Evolutionary conservation across 2,329 filamentous ascomycete genomes (phyloP).

Genomic region (Cordyceps cateniannulata): DNA sequence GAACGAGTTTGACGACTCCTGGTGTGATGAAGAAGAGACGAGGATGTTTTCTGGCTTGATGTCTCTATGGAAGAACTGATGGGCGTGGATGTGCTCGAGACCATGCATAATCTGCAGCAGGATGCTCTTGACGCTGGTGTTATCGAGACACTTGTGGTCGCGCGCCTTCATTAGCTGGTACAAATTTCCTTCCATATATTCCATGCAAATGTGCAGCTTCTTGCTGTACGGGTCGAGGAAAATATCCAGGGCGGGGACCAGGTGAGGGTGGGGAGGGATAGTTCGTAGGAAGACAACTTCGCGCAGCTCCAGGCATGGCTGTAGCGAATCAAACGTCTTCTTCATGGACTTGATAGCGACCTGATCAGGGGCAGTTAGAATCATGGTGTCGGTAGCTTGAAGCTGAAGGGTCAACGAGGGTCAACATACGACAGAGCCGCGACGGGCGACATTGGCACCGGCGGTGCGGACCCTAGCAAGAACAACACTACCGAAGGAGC

Average conservation of each 20-base stretch:
- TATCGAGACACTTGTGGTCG: slow-evolving; percentile 90
- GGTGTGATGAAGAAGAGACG: slow-evolving; percentile 81
- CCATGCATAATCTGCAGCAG: slow-evolving; percentile 95
- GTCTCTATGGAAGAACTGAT: slow-evolving; percentile 97
- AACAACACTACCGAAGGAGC: slow-evolving; percentile 94
- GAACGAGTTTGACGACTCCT: slow-evolving; percentile 78
- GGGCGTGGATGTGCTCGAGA: slow-evolving; percentile 92
- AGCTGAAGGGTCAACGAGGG: slow-evolving; percentile 11
- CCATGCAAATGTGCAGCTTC: slow-evolving; percentile 97
- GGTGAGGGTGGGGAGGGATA: slow-evolving; percentile 77
- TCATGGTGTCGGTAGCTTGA: not conserved
- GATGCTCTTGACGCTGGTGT: slow-evolving; percentile 91
- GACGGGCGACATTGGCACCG: slow-evolving; percentile 78
- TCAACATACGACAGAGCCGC: slow-evolving; percentile 79
- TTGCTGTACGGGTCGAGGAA: slow-evolving; percentile 94
- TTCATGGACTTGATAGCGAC: slow-evolving; percentile 99
- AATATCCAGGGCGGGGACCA: slow-evolving; percentile 96
- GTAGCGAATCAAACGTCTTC: slow-evolving; percentile 93
- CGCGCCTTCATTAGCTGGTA: slow-evolving; percentile 99
- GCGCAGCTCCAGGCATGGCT: slow-evolving; percentile 83
- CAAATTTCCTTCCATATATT: slow-evolving; percentile 98
- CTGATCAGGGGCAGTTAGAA: slow-evolving; percentile 39
- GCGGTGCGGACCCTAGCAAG: slow-evolving; percentile 87
- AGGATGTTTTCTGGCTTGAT: slow-evolving; percentile 99
- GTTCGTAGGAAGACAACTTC: slow-evolving; percentile 96